Percentiles rank a stretch among this genome's conserved stretches.
phyloP scores from a whole-genome alignment of 192 early-diverging fungal genomes.

The Piromyces finnis region DNA sequence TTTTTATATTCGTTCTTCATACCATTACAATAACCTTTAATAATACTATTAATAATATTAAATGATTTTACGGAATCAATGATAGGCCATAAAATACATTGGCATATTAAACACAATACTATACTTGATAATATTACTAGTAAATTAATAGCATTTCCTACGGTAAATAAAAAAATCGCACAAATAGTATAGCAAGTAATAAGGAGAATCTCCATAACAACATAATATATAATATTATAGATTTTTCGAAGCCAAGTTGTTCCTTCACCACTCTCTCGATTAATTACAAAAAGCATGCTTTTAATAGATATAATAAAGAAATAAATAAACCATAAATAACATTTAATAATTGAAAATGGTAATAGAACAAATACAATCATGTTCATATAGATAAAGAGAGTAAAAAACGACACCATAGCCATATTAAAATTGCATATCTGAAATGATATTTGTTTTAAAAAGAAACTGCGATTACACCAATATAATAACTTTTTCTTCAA shows the following conservation, averaged over 20 bases:
- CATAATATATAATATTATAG: background rate
- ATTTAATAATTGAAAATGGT: background rate
- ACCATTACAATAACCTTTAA: background rate
- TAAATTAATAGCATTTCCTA: background rate
- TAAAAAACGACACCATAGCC: background rate
- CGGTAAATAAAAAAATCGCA: background rate
- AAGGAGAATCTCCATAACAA: background rate
- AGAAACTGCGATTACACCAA: background rate
- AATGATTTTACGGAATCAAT: background rate
- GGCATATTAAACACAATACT: background rate
- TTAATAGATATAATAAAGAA: background rate
- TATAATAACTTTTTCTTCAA: background rate
- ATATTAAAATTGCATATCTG: background rate
- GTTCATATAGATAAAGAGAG: background rate
- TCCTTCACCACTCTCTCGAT: background rate
- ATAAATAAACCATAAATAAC: background rate
- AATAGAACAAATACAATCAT: background rate
- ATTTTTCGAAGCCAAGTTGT: background rate
- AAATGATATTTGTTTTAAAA: background rate
- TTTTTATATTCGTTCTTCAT: background rate
- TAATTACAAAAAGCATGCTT: background rate
- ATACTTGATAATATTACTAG: background rate
- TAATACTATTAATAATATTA: background rate
- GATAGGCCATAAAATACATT: background rate
- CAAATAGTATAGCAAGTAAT: background rate